Conservation (phyloP, 139 green algal species). For the Micromonas commoda region DNA sequence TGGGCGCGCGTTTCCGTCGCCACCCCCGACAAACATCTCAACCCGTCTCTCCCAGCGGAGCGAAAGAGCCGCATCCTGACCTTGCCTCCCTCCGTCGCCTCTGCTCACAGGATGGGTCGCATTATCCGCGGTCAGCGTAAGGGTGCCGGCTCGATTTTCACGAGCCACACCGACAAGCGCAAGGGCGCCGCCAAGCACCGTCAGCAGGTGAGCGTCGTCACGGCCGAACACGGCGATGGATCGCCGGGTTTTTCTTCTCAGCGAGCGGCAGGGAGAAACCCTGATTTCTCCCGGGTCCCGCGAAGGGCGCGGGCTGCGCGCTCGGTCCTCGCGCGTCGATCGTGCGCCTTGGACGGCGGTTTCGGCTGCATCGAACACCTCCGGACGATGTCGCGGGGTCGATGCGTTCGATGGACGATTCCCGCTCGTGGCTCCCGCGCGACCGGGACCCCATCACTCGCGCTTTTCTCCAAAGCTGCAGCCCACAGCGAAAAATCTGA, state of each 20-base stretch:
- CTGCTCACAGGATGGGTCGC: constrained; percentile 79
- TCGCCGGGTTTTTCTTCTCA: not conserved
- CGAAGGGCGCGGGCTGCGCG: not conserved
- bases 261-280: too few species aligned
- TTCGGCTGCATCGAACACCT: too few species aligned
- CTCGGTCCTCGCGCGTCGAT: not conserved
- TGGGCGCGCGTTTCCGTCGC: too few species aligned
- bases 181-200: constrained; percentile 91
- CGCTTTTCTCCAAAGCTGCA: too few species aligned
- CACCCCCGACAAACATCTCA: too few species aligned
- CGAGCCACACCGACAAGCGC: constrained; percentile 86
- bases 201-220: constrained; percentile 23
- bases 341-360: too few species aligned
- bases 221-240: not conserved
- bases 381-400: not conserved
- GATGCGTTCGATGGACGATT: not conserved
- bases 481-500: too few species aligned
- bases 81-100: too few species aligned
- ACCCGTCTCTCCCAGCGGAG: too few species aligned
- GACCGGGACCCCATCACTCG: not conserved
- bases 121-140: constrained; percentile 97
- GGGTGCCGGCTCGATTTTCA: constrained; percentile 92
- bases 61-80: too few species aligned
- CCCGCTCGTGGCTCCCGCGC: not conserved
- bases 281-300: not conserved